Percentiles rank a stretch among this genome's conserved stretches.
Conservation (phyloP, 257 asterid genomes). For the Buddleja alternifolia region DNA sequence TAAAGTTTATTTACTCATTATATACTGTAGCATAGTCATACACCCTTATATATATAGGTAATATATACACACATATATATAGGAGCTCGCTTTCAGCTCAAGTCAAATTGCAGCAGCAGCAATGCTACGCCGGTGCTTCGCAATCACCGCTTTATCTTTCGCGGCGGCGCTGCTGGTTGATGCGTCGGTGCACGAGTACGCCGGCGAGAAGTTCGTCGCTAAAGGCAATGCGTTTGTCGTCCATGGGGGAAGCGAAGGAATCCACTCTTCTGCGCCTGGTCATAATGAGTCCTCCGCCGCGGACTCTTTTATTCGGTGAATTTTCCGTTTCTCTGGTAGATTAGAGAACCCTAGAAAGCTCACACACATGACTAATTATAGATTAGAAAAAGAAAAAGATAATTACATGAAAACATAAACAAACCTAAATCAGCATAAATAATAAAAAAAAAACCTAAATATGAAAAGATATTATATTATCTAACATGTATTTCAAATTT, state of each 20-base stretch:
- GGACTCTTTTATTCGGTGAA: conserved; percentile 65
- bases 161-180: conserved; percentile 27
- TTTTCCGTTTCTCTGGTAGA: neutral
- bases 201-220: conserved; percentile 45
- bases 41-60: too few relatives aligned
- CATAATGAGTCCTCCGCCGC: conserved; percentile 45
- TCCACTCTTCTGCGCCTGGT: conserved; percentile 53
- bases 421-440: too few relatives aligned
- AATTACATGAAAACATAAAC: too few relatives aligned
- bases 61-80: too few relatives aligned
- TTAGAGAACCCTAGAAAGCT: too few relatives aligned
- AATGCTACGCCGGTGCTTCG: conserved; percentile 28
- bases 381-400: too few relatives aligned
- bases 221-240: conserved; percentile 76
- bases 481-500: conserved; percentile 4
- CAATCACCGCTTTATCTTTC: conserved; percentile 4
- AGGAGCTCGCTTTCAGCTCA: conserved; percentile 15
- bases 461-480: too few relatives aligned
- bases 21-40: too few relatives aligned
- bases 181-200: conserved; percentile 67
- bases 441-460: too few relatives aligned
- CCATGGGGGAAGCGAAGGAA: conserved; percentile 81
- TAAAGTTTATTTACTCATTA: too few relatives aligned
- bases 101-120: conserved; percentile 15
- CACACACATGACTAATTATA: too few relatives aligned